phyloP scores from a whole-genome alignment of 2,329 filamentous ascomycete genomes.

The Talaromyces sp. region DNA sequence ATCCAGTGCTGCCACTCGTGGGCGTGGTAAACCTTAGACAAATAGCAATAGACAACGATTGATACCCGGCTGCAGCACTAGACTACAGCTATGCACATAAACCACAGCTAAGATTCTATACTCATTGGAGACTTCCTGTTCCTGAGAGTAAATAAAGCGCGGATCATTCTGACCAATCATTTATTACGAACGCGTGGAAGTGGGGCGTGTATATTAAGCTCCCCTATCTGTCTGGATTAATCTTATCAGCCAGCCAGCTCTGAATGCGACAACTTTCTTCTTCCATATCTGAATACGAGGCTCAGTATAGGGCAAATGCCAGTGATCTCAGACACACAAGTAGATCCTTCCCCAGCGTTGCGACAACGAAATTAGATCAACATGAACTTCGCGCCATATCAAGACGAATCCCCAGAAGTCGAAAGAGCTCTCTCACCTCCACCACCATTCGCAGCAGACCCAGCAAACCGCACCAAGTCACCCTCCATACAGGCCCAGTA shows the following conservation, averaged over 20 bases:
- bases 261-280: not conserved
- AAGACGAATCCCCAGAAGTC: constrained; percentile 83
- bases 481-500: constrained; percentile 39
- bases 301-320: not conserved
- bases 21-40: constrained; percentile 26
- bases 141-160: not conserved
- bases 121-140: not conserved
- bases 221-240: not conserved
- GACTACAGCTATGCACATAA: not conserved
- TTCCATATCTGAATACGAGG: not conserved
- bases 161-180: not conserved
- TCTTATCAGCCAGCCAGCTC: not conserved
- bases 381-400: constrained; percentile 97
- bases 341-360: not conserved
- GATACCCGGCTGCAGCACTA: constrained; percentile 9
- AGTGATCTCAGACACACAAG: not conserved
- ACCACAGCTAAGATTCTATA: not conserved
- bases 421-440: constrained; percentile 75
- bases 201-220: not conserved
- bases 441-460: constrained; percentile 35
- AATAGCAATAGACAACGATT: not conserved
- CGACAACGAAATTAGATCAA: not conserved
- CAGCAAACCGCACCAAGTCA: constrained; percentile 46
- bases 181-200: not conserved
- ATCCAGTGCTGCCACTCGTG: constrained; percentile 31